phyloP scores from a whole-genome alignment of 1,284 basidiomycete species.

The Schizophyllum commune region DNA sequence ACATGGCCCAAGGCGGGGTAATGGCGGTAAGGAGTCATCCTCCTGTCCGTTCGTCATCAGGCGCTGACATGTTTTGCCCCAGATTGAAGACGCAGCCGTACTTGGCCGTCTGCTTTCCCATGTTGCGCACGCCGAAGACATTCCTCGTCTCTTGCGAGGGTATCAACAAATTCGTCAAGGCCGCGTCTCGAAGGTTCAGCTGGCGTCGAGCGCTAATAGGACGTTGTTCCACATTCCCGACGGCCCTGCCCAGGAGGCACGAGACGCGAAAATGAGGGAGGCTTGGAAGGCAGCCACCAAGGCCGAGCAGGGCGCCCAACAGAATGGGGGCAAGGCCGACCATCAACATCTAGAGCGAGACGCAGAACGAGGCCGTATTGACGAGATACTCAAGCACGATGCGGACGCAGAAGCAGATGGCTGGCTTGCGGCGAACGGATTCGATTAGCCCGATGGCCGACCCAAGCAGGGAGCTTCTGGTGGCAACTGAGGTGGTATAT shows the following conservation, averaged over 20 bases:
- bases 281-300: constrained; percentile 16
- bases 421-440: constrained; percentile 7
- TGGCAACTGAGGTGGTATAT: no score
- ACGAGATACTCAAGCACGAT: constrained; percentile 10
- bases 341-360: constrained; percentile 7
- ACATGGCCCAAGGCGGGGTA: constrained; percentile 16
- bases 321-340: constrained; percentile 11
- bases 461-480: no score
- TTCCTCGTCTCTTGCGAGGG: constrained; percentile 20
- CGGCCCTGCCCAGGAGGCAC: constrained; percentile 25
- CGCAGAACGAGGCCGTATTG: not conserved
- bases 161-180: constrained; percentile 23
- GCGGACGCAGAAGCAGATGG: constrained; percentile 11
- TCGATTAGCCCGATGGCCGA: not conserved
- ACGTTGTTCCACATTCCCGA: constrained; percentile 27
- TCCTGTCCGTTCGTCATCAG: constrained; percentile 11
- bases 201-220: constrained; percentile 21
- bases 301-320: constrained; percentile 1
- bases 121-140: constrained; percentile 16
- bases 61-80: not conserved
- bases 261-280: constrained; percentile 23
- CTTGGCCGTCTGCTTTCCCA: constrained; percentile 25
- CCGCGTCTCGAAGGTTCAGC: constrained; percentile 22
- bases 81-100: constrained; percentile 31
- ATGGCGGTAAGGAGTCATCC: constrained; percentile 14